Evolutionary conservation across 2,329 filamentous ascomycete species (phyloP).

Genomic region (Exophiala sp.): DNA sequence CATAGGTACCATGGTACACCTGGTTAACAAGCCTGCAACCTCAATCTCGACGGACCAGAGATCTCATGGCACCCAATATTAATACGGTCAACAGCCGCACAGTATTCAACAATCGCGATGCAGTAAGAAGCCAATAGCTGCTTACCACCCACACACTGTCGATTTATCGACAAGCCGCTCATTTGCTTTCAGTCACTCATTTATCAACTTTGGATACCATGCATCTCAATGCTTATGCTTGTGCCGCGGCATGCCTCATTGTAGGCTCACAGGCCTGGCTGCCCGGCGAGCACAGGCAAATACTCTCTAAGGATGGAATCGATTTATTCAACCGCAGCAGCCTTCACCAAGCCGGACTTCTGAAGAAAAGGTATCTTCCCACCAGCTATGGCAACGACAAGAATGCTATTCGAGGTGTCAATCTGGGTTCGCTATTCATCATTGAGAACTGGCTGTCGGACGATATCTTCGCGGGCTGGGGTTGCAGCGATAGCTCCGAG

Average conservation of each 20-base stretch:
- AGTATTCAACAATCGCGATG: too few species aligned
- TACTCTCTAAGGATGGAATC: conserved; percentile 27
- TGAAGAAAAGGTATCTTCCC: conserved; percentile 14
- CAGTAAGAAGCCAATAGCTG: too few species aligned
- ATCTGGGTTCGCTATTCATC: conserved; percentile 52
- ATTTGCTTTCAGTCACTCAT: background rate
- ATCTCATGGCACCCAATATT: too few species aligned
- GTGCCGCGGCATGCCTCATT: conserved; percentile 5
- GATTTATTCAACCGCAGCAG: conserved; percentile 29
- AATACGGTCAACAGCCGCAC: too few species aligned
- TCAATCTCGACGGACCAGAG: too few species aligned
- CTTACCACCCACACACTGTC: too few species aligned
- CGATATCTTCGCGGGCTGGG: conserved; percentile 47
- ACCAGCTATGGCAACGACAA: conserved; percentile 10
- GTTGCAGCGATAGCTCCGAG: conserved; percentile 40
- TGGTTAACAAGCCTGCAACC: too few species aligned
- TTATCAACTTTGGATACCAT: background rate
- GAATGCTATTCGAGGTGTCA: conserved; percentile 53
- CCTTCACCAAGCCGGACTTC: conserved; percentile 12
- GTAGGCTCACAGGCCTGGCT: conserved; percentile 27
- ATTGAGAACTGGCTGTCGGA: conserved; percentile 54
- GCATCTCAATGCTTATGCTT: background rate
- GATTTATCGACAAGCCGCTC: too few species aligned
- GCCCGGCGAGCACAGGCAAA: conserved; percentile 29
- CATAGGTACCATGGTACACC: too few species aligned